Conservation (phyloP, 768 basidiomycete genomes). For the Auricularia cornea region DNA sequence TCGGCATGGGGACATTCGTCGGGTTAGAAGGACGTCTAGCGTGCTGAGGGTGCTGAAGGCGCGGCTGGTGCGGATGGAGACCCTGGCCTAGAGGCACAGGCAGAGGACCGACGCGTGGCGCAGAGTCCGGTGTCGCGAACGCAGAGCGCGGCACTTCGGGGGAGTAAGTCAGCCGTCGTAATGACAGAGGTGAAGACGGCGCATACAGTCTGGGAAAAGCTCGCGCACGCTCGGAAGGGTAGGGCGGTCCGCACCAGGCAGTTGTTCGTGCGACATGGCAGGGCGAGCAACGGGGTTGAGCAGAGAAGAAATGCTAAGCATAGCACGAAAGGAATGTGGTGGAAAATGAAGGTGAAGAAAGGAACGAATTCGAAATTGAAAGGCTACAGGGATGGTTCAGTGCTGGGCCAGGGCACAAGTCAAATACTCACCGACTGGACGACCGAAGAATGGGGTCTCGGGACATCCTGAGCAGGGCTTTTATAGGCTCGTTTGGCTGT, state of each 20-base stretch:
- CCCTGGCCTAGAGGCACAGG: neutral
- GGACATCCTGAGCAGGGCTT: too few species aligned
- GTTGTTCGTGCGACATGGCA: neutral
- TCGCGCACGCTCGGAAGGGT: neutral
- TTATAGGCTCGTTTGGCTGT: too few species aligned
- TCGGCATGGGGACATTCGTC: neutral
- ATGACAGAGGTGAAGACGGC: neutral
- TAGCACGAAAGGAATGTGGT: neutral
- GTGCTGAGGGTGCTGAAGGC: neutral
- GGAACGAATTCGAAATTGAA: too few species aligned
- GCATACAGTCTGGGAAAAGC: neutral
- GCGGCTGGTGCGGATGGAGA: neutral
- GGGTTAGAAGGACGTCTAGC: neutral
- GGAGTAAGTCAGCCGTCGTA: neutral
- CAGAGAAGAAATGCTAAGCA: neutral
- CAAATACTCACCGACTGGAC: too few species aligned
- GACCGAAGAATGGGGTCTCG: too few species aligned
- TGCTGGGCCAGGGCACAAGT: too few species aligned
- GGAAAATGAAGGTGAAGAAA: too few species aligned
- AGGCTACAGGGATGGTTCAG: too few species aligned
- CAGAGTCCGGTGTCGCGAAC: neutral
- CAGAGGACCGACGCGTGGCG: neutral
- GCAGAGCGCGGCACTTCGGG: neutral
- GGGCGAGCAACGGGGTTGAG: neutral
- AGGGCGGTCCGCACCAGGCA: neutral